Base-by-base conservation (phyloP, 768 basidiomycete species). In the Gymnopilus dilepis region DNA sequence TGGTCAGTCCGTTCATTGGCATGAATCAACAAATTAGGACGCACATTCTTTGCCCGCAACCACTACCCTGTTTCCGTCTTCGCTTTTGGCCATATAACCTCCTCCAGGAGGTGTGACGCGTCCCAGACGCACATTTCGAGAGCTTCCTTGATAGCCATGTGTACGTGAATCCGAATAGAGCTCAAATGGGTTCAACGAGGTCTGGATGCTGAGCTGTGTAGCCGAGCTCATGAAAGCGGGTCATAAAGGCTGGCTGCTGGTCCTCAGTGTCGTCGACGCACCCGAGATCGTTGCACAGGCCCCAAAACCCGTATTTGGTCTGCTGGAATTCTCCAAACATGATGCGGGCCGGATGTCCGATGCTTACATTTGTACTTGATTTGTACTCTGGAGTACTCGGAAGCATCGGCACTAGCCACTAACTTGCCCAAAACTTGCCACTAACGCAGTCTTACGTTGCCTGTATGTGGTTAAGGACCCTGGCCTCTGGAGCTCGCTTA, bases 21-120 rank as follows among this genome's bases (percentile, higher is more conserved):
- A 34, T 33, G 26, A 30, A 2, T 43, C 15, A 42, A 11, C 34
- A 15, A 26, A 38, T 5, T 24, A 7, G 31, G 41, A 72, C 83
- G 64, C 61, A 91, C 91, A 91, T 78, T 92, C 91, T 73, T 84
- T 86, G n/a, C 91, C 91, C 0, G 91, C 85, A 11, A 92, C 88
- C 1, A 86, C 90, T 73, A 89, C 91, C 67, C 86, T 75, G 37
- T 67, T 69, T 1, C 86, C 88, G 66, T 92, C 91, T 62, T 87
- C 86, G 63, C 82, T 87, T 67, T 82, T 86, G 22, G 89, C 82
- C 43, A 94, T 84, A 1, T 85, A 77, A 0, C 89, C 90, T 33
- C 88, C 88, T 51, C 91, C 89, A 60, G 72, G 77, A 1, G 85
- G 73, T 22, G 86, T 83, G 24, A 83, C 87, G n/a, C 87, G 80